Base-by-base conservation (phyloP, 2,329 filamentous ascomycete genomes). In the Aspergillus hiratsukae region DNA sequence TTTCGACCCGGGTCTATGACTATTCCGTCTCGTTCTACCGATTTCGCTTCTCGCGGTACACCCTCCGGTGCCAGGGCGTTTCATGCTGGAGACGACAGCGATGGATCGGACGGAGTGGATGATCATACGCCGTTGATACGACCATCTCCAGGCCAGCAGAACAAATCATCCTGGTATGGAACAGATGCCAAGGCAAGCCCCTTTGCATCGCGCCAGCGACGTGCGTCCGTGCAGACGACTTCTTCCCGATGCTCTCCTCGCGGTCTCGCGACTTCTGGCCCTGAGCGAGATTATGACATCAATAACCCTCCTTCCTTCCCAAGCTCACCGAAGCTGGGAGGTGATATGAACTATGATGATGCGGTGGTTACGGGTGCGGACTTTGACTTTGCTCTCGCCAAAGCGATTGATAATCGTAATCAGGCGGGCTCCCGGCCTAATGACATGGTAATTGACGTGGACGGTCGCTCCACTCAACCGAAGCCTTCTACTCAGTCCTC, bases 301-400 rank as follows among this genome's bases (percentile, higher is more conserved):
- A 87, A 87, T 68, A 87, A 87, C 59, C 84, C 84, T 10, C 84
- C 84, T 0, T 87, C 84, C 0, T 77, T 85, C 25, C 84, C 84
- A 1, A 77, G 77, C 2, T 85, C 83, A 51, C 84, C 84, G 0
- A 79, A 78, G 48, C 61, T 83, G 37, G 80, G 81, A 4, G 72
- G 79, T 2, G 78, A 81, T 4, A 75, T 80, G 63, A 76, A 75
- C 7, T 80, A 80, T 54, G 81, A 85, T 60, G 83, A 86, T 77
- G 78, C 76, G 3, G 71, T 80, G 61, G 69, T 78, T 29, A 75
- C 75, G 7, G 76, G 75, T 1, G 66, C 68, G 1, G 72, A 74
- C 11, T 78, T 76, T 54, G 73, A 75, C 29, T 79, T 78, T 51
- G 54, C 64, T 9, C 49, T 72, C 17, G 61, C 67, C 28, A 69